Evolutionary conservation across 768 basidiomycete species (phyloP).

Genomic region (Tulasnella sp.): DNA sequence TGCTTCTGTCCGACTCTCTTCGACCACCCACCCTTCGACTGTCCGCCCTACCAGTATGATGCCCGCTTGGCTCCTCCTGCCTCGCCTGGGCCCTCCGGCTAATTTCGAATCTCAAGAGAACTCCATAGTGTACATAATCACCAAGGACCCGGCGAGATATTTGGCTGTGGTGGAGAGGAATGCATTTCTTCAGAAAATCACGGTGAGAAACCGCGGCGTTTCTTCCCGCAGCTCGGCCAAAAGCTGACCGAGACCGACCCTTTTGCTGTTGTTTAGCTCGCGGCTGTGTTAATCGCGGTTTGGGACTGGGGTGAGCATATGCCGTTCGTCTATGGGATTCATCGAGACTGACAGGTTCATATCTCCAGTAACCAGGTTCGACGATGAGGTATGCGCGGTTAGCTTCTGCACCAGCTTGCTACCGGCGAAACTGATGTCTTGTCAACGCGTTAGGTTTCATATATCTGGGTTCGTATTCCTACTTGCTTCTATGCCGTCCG

Average conservation of each 20-base stretch:
- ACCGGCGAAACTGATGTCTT: not conserved
- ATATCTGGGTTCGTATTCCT: constrained; percentile 9
- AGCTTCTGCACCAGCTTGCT: not conserved
- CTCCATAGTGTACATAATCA: constrained; percentile 2
- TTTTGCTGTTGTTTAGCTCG: not conserved
- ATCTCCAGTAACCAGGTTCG: not conserved
- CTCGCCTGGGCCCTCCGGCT: not conserved
- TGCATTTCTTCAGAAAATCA: not conserved
- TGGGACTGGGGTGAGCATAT: constrained; percentile 3
- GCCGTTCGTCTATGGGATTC: not conserved
- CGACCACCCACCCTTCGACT: not conserved
- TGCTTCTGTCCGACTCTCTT: not conserved
- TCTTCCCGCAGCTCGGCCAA: not conserved
- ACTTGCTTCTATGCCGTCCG: not conserved
- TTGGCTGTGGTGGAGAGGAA: not conserved
- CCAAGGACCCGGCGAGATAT: not conserved
- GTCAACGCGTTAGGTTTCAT: not conserved
- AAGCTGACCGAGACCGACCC: not conserved
- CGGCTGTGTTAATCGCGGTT: not conserved
- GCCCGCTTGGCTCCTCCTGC: not conserved
- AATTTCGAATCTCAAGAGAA: constrained; percentile 1
- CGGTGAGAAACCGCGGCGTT: not conserved
- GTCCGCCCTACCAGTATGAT: not conserved
- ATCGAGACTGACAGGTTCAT: not conserved
- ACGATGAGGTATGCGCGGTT: not conserved